Evolutionary conservation across 352 stramenopile species (phyloP), one percentile per base, ranked within the genome.

Genomic region (Phytophthora melonis): DNA sequence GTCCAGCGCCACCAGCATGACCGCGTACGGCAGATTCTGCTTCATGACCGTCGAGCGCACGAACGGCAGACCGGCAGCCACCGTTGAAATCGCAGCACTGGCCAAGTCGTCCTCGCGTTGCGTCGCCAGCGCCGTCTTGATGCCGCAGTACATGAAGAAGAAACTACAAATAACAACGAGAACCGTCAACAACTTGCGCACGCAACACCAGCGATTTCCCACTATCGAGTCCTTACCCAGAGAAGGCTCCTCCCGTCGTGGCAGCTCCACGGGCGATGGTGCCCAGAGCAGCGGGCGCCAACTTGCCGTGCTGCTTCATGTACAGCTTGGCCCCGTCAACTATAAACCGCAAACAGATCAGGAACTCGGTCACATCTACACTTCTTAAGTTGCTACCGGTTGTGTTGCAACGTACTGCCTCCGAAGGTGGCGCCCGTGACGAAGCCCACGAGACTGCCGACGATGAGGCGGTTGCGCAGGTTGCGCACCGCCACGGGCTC

Each of bases 381-480:
- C n/a, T 53, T 19, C 21, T 49, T n/a, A 13, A n/a, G 7, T 49
- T 21, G 16, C 13, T 49, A 19, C 14, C 21, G 14, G 19, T 13
- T 41, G 34, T 16, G 13, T 5, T 41, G 59, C 18, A 49, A 88
- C 83, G 73, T 78, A 93, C 86, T 93, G 59, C 79, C 78, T 50
- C 88, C 88, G 63, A 95, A 95, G 0, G 84, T 93, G 30, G 86
- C 86, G 66, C 88, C 88, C 0, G 86, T 95, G 66, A 86, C 88
- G 55, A 93, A 92, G 59, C 88, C 88, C 30, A 95, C 88, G 57
- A 95, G 78, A 10, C 83, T 87, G 58, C 88, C 88, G 57, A 95
- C 93, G 58, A 95, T 78, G 21, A 95, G 76, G 8, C 86, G 85
- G 64, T 95, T 92, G 62, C 86, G 88, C 67, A 94, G 36, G 30